phyloP scores from a whole-genome alignment of 371 early-diverging fungal genomes.

The Globomyces sp. region DNA sequence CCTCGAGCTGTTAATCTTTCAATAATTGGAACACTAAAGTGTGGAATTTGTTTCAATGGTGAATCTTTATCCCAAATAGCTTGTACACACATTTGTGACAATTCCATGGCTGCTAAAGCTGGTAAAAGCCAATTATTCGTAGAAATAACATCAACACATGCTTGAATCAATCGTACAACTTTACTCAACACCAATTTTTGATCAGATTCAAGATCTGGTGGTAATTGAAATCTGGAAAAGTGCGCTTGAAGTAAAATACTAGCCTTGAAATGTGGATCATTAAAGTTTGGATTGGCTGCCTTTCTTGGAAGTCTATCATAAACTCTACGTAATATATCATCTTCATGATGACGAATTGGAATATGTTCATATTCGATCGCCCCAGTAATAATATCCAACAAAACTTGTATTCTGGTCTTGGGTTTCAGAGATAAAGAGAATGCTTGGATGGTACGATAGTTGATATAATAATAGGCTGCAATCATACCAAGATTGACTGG shows the following conservation, averaged over 20 bases:
- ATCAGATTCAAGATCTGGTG: conserved; percentile 89
- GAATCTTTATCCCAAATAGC: conserved; percentile 96
- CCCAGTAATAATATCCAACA: conserved; percentile 87
- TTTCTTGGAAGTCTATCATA: conserved; percentile 81
- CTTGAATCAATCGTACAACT: conserved; percentile 84
- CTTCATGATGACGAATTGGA: conserved; percentile 94
- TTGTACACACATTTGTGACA: conserved; percentile 95
- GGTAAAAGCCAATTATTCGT: conserved; percentile 90
- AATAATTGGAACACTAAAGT: conserved; percentile 68
- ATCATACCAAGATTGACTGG: conserved; percentile 96
- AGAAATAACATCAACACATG: conserved; percentile 92
- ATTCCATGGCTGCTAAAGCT: conserved; percentile 90
- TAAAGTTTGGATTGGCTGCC: conserved; percentile 56
- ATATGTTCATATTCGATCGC: conserved; percentile 89
- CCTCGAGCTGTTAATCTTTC: conserved; percentile 60
- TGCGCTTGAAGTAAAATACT: conserved; percentile 92
- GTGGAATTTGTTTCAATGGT: conserved; percentile 89
- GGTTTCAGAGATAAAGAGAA: conserved; percentile 81
- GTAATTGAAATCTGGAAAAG: conserved; percentile 85
- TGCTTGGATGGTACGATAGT: conserved; percentile 90
- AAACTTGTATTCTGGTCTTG: conserved; percentile 83
- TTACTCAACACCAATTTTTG: conserved; percentile 68
- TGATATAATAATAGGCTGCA: conserved; percentile 93
- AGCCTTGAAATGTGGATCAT: conserved; percentile 85
- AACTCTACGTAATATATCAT: conserved; percentile 67